Conservation (phyloP, 352 stramenopile genomes). For the Blastocystis sp. region DNA sequence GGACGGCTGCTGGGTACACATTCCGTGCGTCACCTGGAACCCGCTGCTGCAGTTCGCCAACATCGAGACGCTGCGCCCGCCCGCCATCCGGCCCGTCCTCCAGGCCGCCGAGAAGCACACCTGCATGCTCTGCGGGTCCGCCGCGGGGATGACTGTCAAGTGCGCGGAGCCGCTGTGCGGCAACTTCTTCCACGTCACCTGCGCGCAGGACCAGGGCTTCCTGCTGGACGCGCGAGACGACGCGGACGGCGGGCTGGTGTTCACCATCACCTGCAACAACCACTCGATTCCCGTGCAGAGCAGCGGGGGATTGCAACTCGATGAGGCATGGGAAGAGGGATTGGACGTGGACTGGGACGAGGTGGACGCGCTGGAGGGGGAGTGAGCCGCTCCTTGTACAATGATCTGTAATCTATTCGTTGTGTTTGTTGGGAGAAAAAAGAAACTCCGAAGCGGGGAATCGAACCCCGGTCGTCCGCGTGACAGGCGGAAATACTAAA, state of each 20-base stretch:
- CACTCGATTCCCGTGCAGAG: not conserved
- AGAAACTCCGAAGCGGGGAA: too few species aligned
- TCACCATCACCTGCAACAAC: constrained; percentile 27
- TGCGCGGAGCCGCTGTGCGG: not conserved
- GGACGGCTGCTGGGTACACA: constrained; percentile 45
- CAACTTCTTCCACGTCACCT: constrained; percentile 48
- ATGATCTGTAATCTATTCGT: too few species aligned
- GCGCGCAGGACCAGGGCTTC: constrained; percentile 28
- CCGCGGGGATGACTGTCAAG: constrained; percentile 8
- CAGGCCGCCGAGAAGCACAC: not conserved
- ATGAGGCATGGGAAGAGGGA: too few species aligned
- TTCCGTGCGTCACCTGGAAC: constrained; percentile 60
- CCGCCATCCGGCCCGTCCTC: constrained; percentile 32
- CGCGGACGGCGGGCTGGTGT: constrained; percentile 17
- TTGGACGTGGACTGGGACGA: too few species aligned
- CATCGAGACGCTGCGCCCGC: constrained; percentile 24
- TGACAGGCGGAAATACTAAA: too few species aligned
- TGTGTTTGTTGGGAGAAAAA: too few species aligned
- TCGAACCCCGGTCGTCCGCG: too few species aligned
- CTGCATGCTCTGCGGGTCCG: constrained; percentile 11
- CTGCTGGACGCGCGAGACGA: constrained; percentile 13
- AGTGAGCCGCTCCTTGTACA: too few species aligned
- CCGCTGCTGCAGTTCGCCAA: constrained; percentile 13
- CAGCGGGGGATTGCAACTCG: too few species aligned
- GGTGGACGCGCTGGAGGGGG: too few species aligned